Evolutionary conservation across 768 basidiomycete species (phyloP), one percentile per base, ranked within the genome.

Genomic region (Termitomyces titanicus): DNA sequence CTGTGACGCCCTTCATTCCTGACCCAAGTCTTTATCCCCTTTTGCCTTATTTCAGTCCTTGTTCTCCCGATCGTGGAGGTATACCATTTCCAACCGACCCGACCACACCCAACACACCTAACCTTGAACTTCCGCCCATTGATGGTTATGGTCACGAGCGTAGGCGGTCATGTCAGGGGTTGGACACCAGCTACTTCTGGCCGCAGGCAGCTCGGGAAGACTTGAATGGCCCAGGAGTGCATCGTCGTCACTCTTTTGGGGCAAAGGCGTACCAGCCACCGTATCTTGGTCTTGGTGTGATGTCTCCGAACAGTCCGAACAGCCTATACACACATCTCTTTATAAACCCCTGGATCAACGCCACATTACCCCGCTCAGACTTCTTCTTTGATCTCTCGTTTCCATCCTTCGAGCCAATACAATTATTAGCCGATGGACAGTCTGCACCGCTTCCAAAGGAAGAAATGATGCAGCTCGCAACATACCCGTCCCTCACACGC

Each of bases 301-400:
- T 33, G 39, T 38, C 52, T 6, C 31, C 46, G 12, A 11, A 13
- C 46, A 22, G n/a, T 6, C 31, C 46, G 12, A 11, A 13, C 46
- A 22, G n/a, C 20, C n/a, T 6, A 22, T 34, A 9, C 18, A 11
- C 35, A 37, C 35, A 34, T 17, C 20, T 47, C 33, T 24, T 7
- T 5, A 24, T 56, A 25, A 29, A 56, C 29, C 49, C 27, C 9
- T 56, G 49, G 48, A 56, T 56, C n/a, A n/a, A 56, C 10, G 48
- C 48, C 33, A 27, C 51, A 17, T 37, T 10, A 8, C 55, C 48
- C 9, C 27, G 48, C 17, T 2, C 39, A 11, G 49, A 56, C 15
- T 51, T 56, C 17, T 56, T 29, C 27, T 45, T 56, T 25, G 48
- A 56, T 46, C 49, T 56, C 27, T 35, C 55, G 15, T 37, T 46